Evolutionary conservation across 2,329 filamentous ascomycete species (phyloP).

Genomic region (Waltergamsia citrina): DNA sequence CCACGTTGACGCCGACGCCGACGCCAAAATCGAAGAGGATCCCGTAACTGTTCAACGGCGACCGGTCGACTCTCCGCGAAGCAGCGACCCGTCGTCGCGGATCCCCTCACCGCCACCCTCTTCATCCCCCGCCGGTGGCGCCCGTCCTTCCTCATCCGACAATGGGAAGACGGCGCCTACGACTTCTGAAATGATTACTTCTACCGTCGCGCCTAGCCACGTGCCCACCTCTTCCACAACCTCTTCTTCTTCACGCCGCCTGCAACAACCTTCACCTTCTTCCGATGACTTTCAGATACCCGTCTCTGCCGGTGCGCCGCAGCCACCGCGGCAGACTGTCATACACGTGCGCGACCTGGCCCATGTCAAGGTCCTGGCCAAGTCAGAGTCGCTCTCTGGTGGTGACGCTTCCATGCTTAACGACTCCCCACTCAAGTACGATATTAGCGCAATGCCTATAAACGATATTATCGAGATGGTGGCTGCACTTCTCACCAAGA

Average conservation of each 20-base stretch:
- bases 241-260: conserved; percentile 4
- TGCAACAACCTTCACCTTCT: conserved; percentile 24
- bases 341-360: conserved; percentile 82
- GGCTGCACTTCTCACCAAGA: conserved; percentile 89
- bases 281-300: conserved; percentile 26
- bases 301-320: neutral
- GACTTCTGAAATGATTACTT: conserved; percentile 26
- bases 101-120: conserved; percentile 47
- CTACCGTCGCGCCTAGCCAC: conserved; percentile 4
- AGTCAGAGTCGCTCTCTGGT: conserved; percentile 60
- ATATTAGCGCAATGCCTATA: conserved; percentile 96
- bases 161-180: conserved; percentile 36
- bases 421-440: conserved; percentile 57
- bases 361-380: conserved; percentile 84
- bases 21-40: neutral
- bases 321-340: conserved; percentile 30
- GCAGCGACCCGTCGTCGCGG: conserved; percentile 31
- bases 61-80: conserved; percentile 9
- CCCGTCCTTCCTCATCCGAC: conserved; percentile 25
- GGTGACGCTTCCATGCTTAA: conserved; percentile 26
- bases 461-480: conserved; percentile 99
- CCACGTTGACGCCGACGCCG: conserved; percentile 2
- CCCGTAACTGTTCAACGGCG: neutral
- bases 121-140: conserved; percentile 34
- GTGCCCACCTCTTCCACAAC: conserved; percentile 1